phyloP scores from a whole-genome alignment of 108 stramenopile genomes.

The Cylindrotheca closterium region DNA sequence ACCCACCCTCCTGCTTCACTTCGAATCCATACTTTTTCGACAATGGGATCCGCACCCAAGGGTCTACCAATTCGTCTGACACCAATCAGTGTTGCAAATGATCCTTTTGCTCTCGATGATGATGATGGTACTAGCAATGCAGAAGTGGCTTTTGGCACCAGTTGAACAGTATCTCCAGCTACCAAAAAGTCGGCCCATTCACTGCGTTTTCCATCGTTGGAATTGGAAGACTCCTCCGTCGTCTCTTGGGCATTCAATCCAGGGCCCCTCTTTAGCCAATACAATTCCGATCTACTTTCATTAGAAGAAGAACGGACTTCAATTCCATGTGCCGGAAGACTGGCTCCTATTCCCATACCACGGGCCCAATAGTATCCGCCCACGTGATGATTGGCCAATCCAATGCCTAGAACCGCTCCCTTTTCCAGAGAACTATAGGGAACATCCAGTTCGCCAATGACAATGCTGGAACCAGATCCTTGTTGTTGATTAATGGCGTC shows the following conservation, averaged over 20 bases:
- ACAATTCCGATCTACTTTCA: constrained; percentile 5
- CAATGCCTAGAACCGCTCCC: constrained; percentile 50
- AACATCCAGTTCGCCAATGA: constrained; percentile 32
- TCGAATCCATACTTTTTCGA: constrained; percentile 28
- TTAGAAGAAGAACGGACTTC: neutral
- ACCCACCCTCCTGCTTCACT: neutral
- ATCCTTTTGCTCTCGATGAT: neutral
- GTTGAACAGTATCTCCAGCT: constrained; percentile 66
- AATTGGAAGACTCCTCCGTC: constrained; percentile 46
- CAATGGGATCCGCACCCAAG: constrained; percentile 39
- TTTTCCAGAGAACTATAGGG: constrained; percentile 1
- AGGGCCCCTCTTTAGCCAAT: constrained; percentile 20
- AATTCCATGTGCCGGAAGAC: constrained; percentile 73
- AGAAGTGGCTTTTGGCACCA: constrained; percentile 43
- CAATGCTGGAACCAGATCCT: constrained; percentile 8
- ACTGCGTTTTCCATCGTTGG: constrained; percentile 74
- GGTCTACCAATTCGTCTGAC: constrained; percentile 34
- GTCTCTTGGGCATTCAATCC: constrained; percentile 12
- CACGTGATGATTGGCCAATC: constrained; percentile 80
- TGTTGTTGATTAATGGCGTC: constrained; percentile 6
- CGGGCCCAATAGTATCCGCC: constrained; percentile 82
- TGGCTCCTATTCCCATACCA: constrained; percentile 61
- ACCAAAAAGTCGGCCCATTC: constrained; percentile 79
- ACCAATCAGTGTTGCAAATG: constrained; percentile 18
- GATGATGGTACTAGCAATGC: neutral